Conservation (phyloP, 371 early-diverging fungal genomes). For the Mucor racemosus region DNA sequence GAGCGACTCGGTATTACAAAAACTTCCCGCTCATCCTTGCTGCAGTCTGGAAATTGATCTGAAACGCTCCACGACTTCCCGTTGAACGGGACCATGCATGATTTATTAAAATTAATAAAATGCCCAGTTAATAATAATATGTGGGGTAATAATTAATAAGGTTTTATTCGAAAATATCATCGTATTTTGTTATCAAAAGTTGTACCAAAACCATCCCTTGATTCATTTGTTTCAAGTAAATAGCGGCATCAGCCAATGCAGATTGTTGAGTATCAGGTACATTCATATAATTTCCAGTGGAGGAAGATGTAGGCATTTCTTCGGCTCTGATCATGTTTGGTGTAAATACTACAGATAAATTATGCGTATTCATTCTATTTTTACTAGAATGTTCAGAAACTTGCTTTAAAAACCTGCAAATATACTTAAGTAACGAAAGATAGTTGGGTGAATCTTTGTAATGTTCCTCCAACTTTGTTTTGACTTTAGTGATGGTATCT, state of each 20-base stretch:
- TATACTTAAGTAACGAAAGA: conserved; percentile 58
- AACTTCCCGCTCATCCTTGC: no score
- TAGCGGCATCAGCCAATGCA: conserved; percentile 31
- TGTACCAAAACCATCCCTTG: conserved; percentile 38
- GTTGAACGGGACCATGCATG: no score
- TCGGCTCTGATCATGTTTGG: conserved; percentile 83
- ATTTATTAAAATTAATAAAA: no score
- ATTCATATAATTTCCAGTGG: conserved; percentile 9
- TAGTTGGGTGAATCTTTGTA: conserved; percentile 29
- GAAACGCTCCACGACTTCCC: no score
- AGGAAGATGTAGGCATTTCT: conserved; percentile 33
- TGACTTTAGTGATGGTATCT: conserved; percentile 26
- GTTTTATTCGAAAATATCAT: conserved; percentile 17
- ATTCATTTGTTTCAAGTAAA: conserved; percentile 40
- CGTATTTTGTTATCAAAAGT: conserved; percentile 23
- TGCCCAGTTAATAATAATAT: no score
- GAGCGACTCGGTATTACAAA: no score
- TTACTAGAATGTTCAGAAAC: conserved; percentile 60
- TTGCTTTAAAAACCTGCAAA: conserved; percentile 66
- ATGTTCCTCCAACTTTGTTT: conserved; percentile 19
- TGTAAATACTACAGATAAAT: conserved; percentile 86
- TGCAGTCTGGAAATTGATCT: no score
- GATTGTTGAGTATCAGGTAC: conserved; percentile 29
- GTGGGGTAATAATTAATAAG: no score
- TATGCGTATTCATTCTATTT: conserved; percentile 85